Base-by-base conservation (phyloP, 768 basidiomycete genomes). In the Tricholoma matsutake region DNA sequence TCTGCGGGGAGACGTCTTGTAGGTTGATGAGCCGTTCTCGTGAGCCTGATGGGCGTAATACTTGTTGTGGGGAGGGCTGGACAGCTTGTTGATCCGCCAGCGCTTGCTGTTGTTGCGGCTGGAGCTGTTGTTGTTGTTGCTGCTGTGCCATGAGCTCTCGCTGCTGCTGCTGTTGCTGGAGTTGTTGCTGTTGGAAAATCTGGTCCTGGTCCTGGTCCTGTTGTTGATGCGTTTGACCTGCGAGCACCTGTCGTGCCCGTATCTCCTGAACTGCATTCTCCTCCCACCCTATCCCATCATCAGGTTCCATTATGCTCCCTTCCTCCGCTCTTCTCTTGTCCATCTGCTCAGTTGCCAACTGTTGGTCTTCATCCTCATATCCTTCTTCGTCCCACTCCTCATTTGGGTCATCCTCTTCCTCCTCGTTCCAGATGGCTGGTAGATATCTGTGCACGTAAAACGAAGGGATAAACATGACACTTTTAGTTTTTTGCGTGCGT, bases 221-320 rank as follows among this genome's bases (percentile, higher is more conserved):
- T 13, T 80, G 72, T 31, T 73, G 78, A 54, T 79, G 63, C 0
- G 72, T 63, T 11, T 72, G 65, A 47, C 63, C 68, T 61, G 69
- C 59, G 57, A 67, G 61, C 28, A 63, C 67, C 52, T 67, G 72
- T 11, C 66, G 73, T 13, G 69, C 72, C 57, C 80, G 81, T 63
- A 81, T 79, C 47, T 81, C 78, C 57, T 83, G 84, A 2, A 83
- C 86, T 10, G 79, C 82, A 37, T 79, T 73, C 57, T 93, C 91
- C 53, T 94, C 93, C 94, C 95, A 96, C 61, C 83, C 82, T 85
- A 96, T 91, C 2, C 87, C 89, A 67, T 95, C 94, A 62, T 94
- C 92, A 0, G 83, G 84, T 56, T 90, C 89, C 80, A 88, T 84
- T 57, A n/a, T 67, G n/a, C n/a, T 67, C 64, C 67, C 59, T 57